Evolutionary conservation across 2,329 filamentous ascomycete species (phyloP).

Genomic region (Fusarium sp.): DNA sequence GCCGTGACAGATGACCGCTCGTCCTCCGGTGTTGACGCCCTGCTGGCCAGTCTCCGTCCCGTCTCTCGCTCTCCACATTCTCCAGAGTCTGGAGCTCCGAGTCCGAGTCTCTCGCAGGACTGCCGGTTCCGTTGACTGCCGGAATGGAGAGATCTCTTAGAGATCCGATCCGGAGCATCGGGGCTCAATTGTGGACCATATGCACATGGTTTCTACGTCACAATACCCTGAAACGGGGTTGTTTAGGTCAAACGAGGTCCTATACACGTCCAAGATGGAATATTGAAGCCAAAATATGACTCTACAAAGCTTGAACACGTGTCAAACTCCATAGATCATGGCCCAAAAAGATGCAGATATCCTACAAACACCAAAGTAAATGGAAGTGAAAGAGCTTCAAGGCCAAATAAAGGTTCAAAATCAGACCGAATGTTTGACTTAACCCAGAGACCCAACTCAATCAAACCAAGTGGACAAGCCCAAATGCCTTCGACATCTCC

Average conservation of each 20-base stretch:
- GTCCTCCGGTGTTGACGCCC: constrained; percentile 11
- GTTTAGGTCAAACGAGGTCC: constrained; percentile 16
- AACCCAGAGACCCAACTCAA: constrained; percentile 2
- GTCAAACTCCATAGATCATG: neutral
- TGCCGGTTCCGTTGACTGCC: constrained; percentile 27
- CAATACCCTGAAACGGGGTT: constrained; percentile 25
- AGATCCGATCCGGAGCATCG: constrained; percentile 24
- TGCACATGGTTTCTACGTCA: constrained; percentile 35
- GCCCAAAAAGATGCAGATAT: neutral
- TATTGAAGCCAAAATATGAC: constrained; percentile 2
- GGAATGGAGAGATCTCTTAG: constrained; percentile 23
- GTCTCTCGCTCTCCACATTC: constrained; percentile 27
- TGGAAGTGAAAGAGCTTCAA: neutral
- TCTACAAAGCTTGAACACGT: neutral
- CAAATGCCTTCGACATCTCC: neutral
- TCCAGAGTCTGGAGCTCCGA: constrained; percentile 23
- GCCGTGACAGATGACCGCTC: constrained; percentile 13
- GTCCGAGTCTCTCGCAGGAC: constrained; percentile 20
- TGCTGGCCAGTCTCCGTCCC: constrained; percentile 16
- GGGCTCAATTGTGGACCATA: constrained; percentile 38
- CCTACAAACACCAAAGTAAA: constrained; percentile 14
- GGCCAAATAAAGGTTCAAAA: neutral
- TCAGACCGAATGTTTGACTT: constrained; percentile 1
- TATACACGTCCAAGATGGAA: neutral
- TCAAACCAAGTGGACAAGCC: neutral